Conservation (phyloP, 805 yeast genomes). For the Saccharomycopsis sp. region DNA sequence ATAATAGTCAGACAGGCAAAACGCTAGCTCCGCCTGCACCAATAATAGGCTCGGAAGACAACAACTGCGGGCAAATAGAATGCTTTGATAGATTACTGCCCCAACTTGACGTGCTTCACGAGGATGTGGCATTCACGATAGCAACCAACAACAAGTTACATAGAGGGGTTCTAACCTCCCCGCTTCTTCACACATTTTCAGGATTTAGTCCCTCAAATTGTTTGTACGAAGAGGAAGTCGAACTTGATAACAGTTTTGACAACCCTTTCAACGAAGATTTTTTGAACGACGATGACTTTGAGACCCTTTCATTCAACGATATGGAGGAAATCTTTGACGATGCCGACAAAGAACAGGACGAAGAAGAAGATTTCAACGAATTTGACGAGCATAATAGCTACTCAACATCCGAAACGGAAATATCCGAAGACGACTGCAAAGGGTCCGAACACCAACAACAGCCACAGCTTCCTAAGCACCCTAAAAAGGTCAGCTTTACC, state of each 20-base stretch:
- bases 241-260: slow-evolving; percentile 16
- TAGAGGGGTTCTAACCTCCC: not conserved
- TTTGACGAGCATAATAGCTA: slow-evolving; percentile 1
- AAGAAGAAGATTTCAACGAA: not conserved
- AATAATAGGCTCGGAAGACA: not conserved
- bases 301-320: slow-evolving; percentile 20
- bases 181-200: not conserved
- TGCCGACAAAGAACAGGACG: not conserved
- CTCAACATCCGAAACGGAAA: slow-evolving; percentile 19
- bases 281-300: slow-evolving; percentile 19
- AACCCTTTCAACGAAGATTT: slow-evolving; percentile 18
- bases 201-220: slow-evolving; percentile 16
- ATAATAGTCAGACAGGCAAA: not conserved
- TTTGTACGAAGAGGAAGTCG: slow-evolving; percentile 11
- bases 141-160: not conserved
- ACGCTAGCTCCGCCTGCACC: slow-evolving; percentile 1
- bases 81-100: too few species aligned
- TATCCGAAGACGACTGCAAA: slow-evolving; percentile 17
- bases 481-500: not conserved
- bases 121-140: not conserved
- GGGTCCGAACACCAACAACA: not conserved
- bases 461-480: not conserved
- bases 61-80: too few species aligned
- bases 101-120: not conserved
- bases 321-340: slow-evolving; percentile 20